A percentile compares a stretch with the other conserved stretches of the same genome.
Evolutionary conservation across 257 asterid genomes (phyloP).

Genomic region (Solanum pennellii): DNA sequence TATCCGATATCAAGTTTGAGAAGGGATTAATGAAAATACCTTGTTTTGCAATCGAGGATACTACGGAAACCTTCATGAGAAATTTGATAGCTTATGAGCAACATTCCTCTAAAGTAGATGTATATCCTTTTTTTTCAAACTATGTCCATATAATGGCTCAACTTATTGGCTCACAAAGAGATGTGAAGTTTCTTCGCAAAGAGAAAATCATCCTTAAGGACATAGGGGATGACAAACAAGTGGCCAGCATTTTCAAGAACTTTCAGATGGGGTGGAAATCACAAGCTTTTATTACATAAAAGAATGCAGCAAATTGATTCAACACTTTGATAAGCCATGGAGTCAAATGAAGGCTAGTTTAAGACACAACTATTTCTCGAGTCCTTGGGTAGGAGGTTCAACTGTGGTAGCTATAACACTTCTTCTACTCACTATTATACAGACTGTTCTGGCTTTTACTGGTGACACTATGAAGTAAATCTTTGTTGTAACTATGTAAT

Average conservation of each 20-base stretch:
- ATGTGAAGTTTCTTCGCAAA: not conserved
- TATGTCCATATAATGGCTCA: too few relatives aligned
- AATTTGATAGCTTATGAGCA: too few relatives aligned
- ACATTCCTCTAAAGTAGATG: too few relatives aligned
- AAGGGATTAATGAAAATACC: slow-evolving; percentile 1
- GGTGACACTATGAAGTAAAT: too few relatives aligned
- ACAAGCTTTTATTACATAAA: not conserved
- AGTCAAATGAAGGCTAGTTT: not conserved
- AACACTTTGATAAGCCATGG: not conserved
- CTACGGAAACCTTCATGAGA: not conserved
- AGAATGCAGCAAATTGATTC: not conserved
- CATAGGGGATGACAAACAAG: not conserved
- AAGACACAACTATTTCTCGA: not conserved
- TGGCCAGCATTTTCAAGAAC: not conserved
- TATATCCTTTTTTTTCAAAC: too few relatives aligned
- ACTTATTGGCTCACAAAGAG: not conserved
- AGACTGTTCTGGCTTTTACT: too few relatives aligned
- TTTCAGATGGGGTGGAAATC: not conserved
- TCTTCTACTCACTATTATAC: too few relatives aligned
- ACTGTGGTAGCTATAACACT: too few relatives aligned
- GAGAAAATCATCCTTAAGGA: not conserved
- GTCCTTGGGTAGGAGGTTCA: not conserved
- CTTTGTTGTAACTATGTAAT: not conserved
- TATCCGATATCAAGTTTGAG: slow-evolving; percentile 1
- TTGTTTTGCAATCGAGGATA: slow-evolving; percentile 1